Evolutionary conservation across 352 stramenopile species (phyloP).

Genomic region (Phytophthora lateralis): DNA sequence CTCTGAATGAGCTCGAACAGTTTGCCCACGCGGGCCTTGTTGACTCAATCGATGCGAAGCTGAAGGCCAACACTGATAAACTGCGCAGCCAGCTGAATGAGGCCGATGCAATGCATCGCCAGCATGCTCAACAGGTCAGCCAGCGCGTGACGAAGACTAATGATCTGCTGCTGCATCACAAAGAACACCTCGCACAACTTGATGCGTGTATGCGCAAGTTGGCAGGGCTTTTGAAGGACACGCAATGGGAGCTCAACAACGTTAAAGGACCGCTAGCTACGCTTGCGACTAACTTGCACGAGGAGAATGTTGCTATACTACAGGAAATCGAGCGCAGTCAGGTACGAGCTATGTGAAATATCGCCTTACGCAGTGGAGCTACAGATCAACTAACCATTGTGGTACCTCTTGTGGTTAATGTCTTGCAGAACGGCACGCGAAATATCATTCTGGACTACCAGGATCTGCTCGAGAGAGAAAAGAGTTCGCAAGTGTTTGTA

Average conservation of each 20-base stretch:
- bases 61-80: slow-evolving; percentile 33
- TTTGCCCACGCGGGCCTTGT: slow-evolving; percentile 49
- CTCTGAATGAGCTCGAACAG: slow-evolving; percentile 47
- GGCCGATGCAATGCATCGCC: slow-evolving; percentile 12
- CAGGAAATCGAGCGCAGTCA: slow-evolving; percentile 72
- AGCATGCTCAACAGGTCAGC: slow-evolving; percentile 35
- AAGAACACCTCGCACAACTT: slow-evolving; percentile 44
- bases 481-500: slow-evolving; percentile 25
- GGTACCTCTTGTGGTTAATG: neutral
- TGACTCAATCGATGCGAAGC: slow-evolving; percentile 41
- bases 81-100: slow-evolving; percentile 38
- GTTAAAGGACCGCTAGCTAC: slow-evolving; percentile 67
- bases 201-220: slow-evolving; percentile 39
- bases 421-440: slow-evolving; percentile 54
- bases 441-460: slow-evolving; percentile 77
- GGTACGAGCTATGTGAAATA: slow-evolving; percentile 21
- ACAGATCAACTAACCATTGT: neutral
- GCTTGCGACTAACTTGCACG: slow-evolving; percentile 58
- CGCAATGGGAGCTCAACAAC: slow-evolving; percentile 44
- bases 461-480: slow-evolving; percentile 53
- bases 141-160: slow-evolving; percentile 39
- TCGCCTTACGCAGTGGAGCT: neutral
- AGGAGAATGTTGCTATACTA: slow-evolving; percentile 74
- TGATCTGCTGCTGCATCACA: slow-evolving; percentile 40
- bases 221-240: slow-evolving; percentile 27